Evolutionary conservation across 305 asterid genomes (phyloP).

Genomic region (Fraxinus latifolia): DNA sequence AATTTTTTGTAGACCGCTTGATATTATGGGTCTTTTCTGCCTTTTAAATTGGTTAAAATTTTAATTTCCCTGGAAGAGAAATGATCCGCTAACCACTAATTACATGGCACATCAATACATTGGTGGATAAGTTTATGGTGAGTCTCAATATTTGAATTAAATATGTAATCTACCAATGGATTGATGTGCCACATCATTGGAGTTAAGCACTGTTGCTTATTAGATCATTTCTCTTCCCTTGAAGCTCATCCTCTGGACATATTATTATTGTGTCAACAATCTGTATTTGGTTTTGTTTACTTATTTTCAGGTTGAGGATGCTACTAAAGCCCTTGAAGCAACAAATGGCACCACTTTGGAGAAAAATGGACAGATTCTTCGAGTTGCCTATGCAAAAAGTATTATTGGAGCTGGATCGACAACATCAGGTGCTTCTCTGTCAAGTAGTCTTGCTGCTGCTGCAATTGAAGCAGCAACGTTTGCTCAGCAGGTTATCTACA

Average conservation of each 20-base stretch:
- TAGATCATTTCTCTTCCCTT: not conserved
- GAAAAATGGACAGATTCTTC: conserved; percentile 96
- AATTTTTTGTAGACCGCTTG: not conserved
- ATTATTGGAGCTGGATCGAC: conserved; percentile 82
- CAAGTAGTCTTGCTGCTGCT: conserved; percentile 98
- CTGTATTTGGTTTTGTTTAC: conserved; percentile 20
- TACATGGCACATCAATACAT: not conserved
- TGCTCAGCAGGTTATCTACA: conserved; percentile 82
- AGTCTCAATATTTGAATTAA: not conserved
- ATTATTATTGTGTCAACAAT: not conserved
- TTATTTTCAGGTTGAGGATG: conserved; percentile 75
- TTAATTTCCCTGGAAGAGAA: not conserved
- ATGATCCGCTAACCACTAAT: not conserved
- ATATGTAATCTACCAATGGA: not conserved
- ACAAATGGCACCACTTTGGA: conserved; percentile 89
- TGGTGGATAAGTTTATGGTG: not conserved
- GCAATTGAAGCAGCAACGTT: conserved; percentile 99
- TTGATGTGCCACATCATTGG: not conserved
- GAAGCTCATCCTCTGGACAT: not conserved
- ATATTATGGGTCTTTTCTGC: not conserved
- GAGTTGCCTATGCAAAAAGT: conserved; percentile 98
- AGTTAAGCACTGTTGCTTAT: not conserved
- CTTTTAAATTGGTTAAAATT: not conserved
- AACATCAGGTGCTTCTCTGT: conserved; percentile 69
- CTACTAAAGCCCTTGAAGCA: conserved; percentile 89